Base-by-base conservation (phyloP, 2,329 filamentous ascomycete genomes). In the Aspergillus amoenus region DNA sequence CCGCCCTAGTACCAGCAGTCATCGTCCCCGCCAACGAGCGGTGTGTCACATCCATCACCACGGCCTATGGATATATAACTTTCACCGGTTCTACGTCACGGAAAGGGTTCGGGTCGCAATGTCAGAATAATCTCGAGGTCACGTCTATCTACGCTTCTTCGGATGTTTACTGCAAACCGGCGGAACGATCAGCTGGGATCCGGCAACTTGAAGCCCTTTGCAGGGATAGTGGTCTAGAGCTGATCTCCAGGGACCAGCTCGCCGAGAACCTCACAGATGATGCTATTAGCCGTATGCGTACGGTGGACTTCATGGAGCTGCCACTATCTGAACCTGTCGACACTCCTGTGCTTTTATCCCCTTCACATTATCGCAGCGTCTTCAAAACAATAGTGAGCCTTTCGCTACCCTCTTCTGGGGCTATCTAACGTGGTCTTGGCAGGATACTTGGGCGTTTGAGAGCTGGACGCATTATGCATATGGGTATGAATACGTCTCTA, bases 111-210 rank as follows among this genome's bases (percentile, higher is more conserved):
- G 59, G 63, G n/a, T 61, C 63, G 2, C 59, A 65, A 37, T 76
- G 74, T 51, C 69, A 64, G 18, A 74, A 76, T 56, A 54, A 63
- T 0, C 59, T 74, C 1, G 58, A 65, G 27, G 70, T 74, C 2
- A 63, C 62, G 3, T 76, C 74, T 1, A 70, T 74, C 12, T 76
- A 75, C 53, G 73, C 73, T 3, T 66, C 73, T 1, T 66, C 69
- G 1, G 67, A 71, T 4, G 21, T 68, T 1, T 73, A 73, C 50
- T 76, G 74, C 44, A 32, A 43, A 5, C 60, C 72, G 3, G 58
- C 55, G 1, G 66, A 69, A 27, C 66, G 64, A 13, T 58, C 52
- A 0, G 42, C 60, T 2, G 69, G 70, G 3, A 50, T 73, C 5
- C 56, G 65, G 1, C 61, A 64, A 46, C 50, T 70, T 37, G 61